A percentile compares a stretch with the other conserved stretches of the same genome.
phyloP scores from a whole-genome alignment of 345 rosid species.

The Cardamine occulta region DNA sequence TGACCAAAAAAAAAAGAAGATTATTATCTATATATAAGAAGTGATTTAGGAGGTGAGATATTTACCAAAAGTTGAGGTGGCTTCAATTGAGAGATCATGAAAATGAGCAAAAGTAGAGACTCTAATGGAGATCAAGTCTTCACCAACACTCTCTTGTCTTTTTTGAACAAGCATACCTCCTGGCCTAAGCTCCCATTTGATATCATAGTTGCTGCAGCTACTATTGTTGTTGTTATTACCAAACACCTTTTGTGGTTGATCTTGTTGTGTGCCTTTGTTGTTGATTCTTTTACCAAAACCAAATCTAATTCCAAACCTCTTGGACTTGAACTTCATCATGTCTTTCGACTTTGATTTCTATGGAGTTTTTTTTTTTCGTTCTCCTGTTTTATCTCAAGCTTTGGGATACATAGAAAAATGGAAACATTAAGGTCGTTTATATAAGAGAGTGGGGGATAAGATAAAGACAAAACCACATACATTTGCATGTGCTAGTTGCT shows the following conservation, averaged over 20 bases:
- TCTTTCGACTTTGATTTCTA: conserved; percentile 16
- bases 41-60: not conserved
- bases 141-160: conserved; percentile 56
- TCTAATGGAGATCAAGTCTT: conserved; percentile 62
- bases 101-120: conserved; percentile 71
- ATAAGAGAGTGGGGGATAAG: conserved; percentile 28
- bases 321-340: conserved; percentile 75
- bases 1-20: no score
- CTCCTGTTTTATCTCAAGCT: not conserved
- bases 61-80: conserved; percentile 90
- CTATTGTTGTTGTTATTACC: conserved; percentile 35
- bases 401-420: conserved; percentile 23
- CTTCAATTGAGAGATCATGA: conserved; percentile 75
- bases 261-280: conserved; percentile 39
- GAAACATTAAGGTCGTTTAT: conserved; percentile 31
- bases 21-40: no score
- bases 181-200: conserved; percentile 87
- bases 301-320: conserved; percentile 68
- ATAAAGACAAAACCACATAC: conserved; percentile 38
- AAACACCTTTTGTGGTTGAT: conserved; percentile 42
- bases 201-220: conserved; percentile 47
- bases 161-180: conserved; percentile 97
- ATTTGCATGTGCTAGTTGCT: conserved; percentile 46
- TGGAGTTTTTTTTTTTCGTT: not conserved
- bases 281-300: conserved; percentile 46